Evolutionary conservation across 2,329 filamentous ascomycete genomes (phyloP), one percentile per base, ranked within the genome.

Genomic region (Trichoderma koningiopsis): DNA sequence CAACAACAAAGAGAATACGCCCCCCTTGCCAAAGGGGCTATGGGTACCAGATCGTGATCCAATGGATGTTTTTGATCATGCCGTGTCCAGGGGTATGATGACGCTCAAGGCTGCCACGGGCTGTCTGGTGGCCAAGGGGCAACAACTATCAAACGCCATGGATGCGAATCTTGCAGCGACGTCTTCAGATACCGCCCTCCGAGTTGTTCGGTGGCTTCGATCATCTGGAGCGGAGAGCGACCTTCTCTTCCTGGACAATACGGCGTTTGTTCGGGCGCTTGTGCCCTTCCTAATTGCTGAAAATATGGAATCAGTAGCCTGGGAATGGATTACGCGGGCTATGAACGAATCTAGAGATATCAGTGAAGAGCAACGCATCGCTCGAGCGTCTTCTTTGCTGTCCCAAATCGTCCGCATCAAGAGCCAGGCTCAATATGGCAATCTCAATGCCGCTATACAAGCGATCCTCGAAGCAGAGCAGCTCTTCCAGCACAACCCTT

Each of bases 31-130:
- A 22, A 72, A 73, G 1, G 40, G 29, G 8, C 37, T 71, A 43
- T 58, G 64, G 31, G 31, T 53, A 4, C 70, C 73, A n/a, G 74
- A 76, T 60, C 76, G 78, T 35, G 82, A 85, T 55, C 85, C 84
- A 4, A 84, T 87, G 79, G 81, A 85, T 49, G 81, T 88, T 4
- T 89, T 89, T 70, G 83, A 87, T 71, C 81, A 83, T 68, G 87
- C 86, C 22, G 86, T 86, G 2, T 81, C 84, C 14, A 82, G 81
- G 73, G 86, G 86, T 47, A 80, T 89, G 72, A 88, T 89, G 87
- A 88, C 82, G 4, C 74, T 83, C 1, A 79, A 80, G 49, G 82
- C 85, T 1, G 87, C 87, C 0, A 83, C 83, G 1, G 87, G 87
- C 14, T 88, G 86, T 70, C 79, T 89, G 64, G 77, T 82, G 35